Evolutionary conservation across 2,329 filamentous ascomycete genomes (phyloP), one percentile per base, ranked within the genome.

Genomic region (Akanthomyces lecanii): DNA sequence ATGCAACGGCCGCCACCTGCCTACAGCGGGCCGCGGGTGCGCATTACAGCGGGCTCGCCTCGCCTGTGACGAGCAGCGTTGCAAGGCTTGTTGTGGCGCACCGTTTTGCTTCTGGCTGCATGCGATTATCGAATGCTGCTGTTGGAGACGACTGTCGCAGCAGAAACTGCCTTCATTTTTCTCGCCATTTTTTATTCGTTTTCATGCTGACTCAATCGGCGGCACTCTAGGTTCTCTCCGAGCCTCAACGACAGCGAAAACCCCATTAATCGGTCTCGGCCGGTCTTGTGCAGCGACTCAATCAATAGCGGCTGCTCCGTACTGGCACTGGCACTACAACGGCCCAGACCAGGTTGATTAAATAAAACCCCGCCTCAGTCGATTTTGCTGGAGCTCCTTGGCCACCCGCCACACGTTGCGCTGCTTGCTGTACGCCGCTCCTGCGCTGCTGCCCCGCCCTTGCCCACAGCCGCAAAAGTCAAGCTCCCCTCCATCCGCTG

Each of bases 401-500:
- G 42, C 56, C 56, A 45, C 56, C 36, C 23, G 36, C 56, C 56
- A 60, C 56, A 42, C 56, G 45, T 21, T 36, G 38, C 54, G 21
- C 40, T 45, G 33, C 33, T 36, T 8, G 38, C 45, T 51, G 30
- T 30, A 45, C 45, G 33, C 33, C 23, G 33, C 48, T 40, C 38
- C 28, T 18, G 30, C 33, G 36, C 25, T 38, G 58, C 36, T 61
- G 58, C 58, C 58, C 58, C 48, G 58, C 58, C 58, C 52, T 53
- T 53, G 50, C 28, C 59, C 59, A 61, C 59, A 61, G 58, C 48
- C 59, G 51, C 59, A 54, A 61, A 47, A 55, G 51, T 52, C 50
- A 55, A 61, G 59, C 59, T 61, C 59, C 59, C 59, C 59, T 55
- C 59, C 23, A 61, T 61, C 42, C 38, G 23, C 48, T 53, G 14